Base-by-base conservation (phyloP, 148 eudicot genomes). In the Chenopodium album region DNA sequence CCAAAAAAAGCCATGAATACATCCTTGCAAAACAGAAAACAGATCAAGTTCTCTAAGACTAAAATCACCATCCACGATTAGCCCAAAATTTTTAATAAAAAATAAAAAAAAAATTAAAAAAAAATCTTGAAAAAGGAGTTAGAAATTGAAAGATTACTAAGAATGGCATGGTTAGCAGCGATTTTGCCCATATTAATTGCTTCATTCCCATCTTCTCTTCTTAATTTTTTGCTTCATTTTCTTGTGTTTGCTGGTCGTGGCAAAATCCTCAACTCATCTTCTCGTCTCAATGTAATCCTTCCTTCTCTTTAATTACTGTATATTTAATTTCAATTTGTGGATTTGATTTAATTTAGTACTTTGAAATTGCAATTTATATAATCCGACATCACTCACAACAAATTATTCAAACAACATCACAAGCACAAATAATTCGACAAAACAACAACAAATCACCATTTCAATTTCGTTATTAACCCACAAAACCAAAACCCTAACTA, bases 171-270 rank as follows among this genome's bases (percentile, higher is more conserved):
- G 98, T 59, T 89, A 13, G 86, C 88, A 1, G 87, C 67, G 22
- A 94, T 81, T 48, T 71, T 92, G 73, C 98, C 98, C 2, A 85
- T 94, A 17, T 75, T 90, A 17, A 50, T 90, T 26, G 97, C 90
- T 22, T 84, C 79, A 2, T 47, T 94, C 5, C 95, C 95, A 16
- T 87, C 76, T 28, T 28, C 22, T 72, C 89, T 71, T 71, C 54
- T 92, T 54, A 67, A 65, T 26, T 75, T 50, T 19, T 76, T 89
- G 11, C 90, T 77, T 71, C 62, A 84, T 19, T 52, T 94, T 50
- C 86, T 89, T 79, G 88, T 86, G 72, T 87, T 88, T 76, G 84
- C 92, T 34, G 88, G 85, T 54, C 91, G 97, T 69, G 97, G 98
- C 70, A 94, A 93, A 83, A 90, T 67, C 32, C 31, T 82, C 77